Conservation (phyloP, 2,329 filamentous ascomycete species). For the Monosporascus sp. region DNA sequence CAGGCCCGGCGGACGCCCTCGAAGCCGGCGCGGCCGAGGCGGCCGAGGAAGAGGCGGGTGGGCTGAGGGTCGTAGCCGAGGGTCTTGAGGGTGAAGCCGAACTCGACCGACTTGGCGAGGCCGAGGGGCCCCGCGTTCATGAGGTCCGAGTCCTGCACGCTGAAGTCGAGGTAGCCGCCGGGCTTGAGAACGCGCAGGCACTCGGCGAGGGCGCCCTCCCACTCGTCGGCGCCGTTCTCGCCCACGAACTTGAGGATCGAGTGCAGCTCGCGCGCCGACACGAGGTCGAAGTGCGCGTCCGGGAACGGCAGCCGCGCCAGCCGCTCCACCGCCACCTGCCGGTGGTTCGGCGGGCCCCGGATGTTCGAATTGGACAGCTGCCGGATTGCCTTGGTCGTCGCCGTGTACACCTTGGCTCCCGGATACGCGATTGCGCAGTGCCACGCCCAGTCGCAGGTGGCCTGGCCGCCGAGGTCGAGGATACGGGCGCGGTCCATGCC, state of each 20-base stretch:
- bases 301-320: constrained; percentile 81
- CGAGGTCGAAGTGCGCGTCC: constrained; percentile 81
- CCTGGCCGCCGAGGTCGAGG: constrained; percentile 80
- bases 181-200: constrained; percentile 90
- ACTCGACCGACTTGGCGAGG: constrained; percentile 82
- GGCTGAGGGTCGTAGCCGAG: constrained; percentile 85
- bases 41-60: constrained; percentile 73
- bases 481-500: constrained; percentile 58
- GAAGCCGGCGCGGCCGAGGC: constrained; percentile 73
- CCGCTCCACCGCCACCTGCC: constrained; percentile 70
- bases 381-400: constrained; percentile 67
- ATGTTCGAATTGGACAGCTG: constrained; percentile 71
- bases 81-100: constrained; percentile 82
- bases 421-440: constrained; percentile 82
- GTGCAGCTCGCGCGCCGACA: constrained; percentile 85
- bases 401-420: constrained; percentile 81
- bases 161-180: constrained; percentile 88
- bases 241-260: constrained; percentile 71
- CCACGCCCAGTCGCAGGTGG: constrained; percentile 93
- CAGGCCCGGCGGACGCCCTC: constrained; percentile 77
- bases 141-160: constrained; percentile 83
- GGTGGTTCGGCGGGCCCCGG: constrained; percentile 82
- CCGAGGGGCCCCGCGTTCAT: constrained; percentile 76
- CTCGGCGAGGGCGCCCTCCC: constrained; percentile 78
- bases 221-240: constrained; percentile 73